Conservation (phyloP, 2,329 filamentous ascomycete genomes). For the Aspergillus melleus region DNA sequence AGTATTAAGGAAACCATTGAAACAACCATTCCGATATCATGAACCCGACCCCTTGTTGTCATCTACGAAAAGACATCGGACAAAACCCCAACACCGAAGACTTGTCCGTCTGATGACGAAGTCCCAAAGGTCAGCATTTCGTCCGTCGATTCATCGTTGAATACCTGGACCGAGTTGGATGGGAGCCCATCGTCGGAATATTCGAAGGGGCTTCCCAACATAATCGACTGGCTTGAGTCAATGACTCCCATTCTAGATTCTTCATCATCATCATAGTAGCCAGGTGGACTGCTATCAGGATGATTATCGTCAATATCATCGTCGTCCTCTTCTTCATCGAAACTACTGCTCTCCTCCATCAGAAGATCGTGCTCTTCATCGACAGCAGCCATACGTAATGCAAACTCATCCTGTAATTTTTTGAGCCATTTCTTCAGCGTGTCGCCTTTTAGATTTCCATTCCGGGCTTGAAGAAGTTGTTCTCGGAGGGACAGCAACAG, state of each 20-base stretch:
- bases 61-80: neutral
- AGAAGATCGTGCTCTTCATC: slow-evolving; percentile 43
- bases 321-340: neutral
- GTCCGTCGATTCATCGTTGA: neutral
- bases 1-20: neutral
- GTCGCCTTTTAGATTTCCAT: slow-evolving; percentile 65
- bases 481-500: slow-evolving; percentile 72
- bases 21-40: neutral
- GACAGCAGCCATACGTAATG: slow-evolving; percentile 67
- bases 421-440: slow-evolving; percentile 64
- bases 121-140: neutral
- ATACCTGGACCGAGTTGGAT: neutral
- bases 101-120: neutral
- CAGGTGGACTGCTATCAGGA: no score
- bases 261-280: neutral
- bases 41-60: neutral
- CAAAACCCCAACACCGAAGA: neutral
- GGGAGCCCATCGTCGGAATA: neutral
- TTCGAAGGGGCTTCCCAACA: neutral
- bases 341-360: slow-evolving; percentile 8
- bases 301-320: neutral
- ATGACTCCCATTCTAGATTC: neutral
- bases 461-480: slow-evolving; percentile 66
- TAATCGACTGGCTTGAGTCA: neutral
- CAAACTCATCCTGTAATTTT: slow-evolving; percentile 73